A percentile compares a stretch with the other conserved stretches of the same genome.
These are phyloP conservation scores for Cyberlindnera japonica DNA, from an alignment of 805 yeast species.

Conservation along the genomic window DNA sequence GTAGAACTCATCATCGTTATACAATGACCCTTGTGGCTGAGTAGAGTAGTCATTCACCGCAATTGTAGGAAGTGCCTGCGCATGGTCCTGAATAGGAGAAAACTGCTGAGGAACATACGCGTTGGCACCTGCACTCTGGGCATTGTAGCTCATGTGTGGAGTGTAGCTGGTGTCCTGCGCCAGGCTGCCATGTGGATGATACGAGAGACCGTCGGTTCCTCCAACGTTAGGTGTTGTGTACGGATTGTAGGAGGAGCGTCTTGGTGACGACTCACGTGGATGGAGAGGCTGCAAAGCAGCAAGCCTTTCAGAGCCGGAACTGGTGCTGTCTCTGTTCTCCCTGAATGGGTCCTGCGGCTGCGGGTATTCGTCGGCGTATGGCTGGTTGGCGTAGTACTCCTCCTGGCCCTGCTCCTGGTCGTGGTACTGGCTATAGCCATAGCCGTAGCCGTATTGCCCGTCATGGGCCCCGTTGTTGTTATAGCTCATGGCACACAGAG, in stretches of 20 bases:
- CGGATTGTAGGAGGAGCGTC: slow-evolving; percentile 6
- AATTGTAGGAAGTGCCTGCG: slow-evolving; percentile 18
- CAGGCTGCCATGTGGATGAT: slow-evolving; percentile 5
- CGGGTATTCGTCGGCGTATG: slow-evolving; percentile 11
- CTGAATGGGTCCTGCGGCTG: slow-evolving; percentile 17
- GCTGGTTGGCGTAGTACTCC: slow-evolving; percentile 4
- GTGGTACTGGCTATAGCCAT: slow-evolving; percentile 5
- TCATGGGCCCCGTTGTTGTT: slow-evolving; percentile 8
- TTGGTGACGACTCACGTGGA: slow-evolving; percentile 15
- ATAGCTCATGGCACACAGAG: slow-evolving; percentile 12
- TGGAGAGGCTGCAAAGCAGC: slow-evolving; percentile 12
- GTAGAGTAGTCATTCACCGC: slow-evolving; percentile 8
- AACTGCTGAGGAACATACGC: slow-evolving; percentile 19
- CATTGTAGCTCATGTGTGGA: slow-evolving; percentile 3
- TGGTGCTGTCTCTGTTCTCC: slow-evolving; percentile 11
- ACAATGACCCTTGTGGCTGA: not conserved
- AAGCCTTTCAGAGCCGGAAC: slow-evolving; percentile 11
- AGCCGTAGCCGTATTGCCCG: slow-evolving; percentile 5
- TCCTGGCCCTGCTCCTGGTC: slow-evolving; percentile 7
- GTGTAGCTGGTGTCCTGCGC: slow-evolving; percentile 6
- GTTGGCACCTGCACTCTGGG: not conserved
- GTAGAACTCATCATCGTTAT: slow-evolving; percentile 19
- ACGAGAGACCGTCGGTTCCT: slow-evolving; percentile 5
- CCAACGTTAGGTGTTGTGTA: slow-evolving; percentile 4
- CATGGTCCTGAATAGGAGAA: slow-evolving; percentile 24